Evolutionary conservation across 2,329 filamentous ascomycete genomes (phyloP), one percentile per base, ranked within the genome.

Genomic region (Davidsoniella neocaledoniae): DNA sequence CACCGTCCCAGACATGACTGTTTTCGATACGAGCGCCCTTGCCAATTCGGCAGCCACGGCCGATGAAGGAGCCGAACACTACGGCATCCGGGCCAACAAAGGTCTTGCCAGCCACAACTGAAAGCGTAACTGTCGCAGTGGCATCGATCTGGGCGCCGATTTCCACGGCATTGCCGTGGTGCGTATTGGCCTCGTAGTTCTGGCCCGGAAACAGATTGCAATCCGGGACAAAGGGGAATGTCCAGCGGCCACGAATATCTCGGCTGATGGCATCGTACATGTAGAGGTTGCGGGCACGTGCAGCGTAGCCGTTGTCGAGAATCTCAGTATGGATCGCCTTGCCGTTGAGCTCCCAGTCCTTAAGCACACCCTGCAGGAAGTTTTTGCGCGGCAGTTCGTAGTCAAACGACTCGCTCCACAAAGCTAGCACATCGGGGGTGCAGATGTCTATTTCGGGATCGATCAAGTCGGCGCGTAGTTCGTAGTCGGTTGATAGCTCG

Each of bases 371-470:
- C 61, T 88, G 85, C 36, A 98, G 66, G 58, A 94, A 95, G 59
- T 94, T 86, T 58, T 81, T 82, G 49, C 88, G 77, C 1, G 90
- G 86, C 6, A 87, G 74, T 62, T 95, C 87, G 63, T 94, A 96
- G 63, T 98, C 90, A 59, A 96, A 98, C 61, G 88, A 94, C 65
- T 98, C 91, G 7, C 87, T 91, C 86, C 91, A 98, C 51, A 96
- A 68, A 6, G 88, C 88, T 41, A 96, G 74, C 7, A 95, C 88
- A 60, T 96, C 91, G 0, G 90, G 88, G 1, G 91, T 96, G 65
- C 90, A 96, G 55, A 98, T 96, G 62, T 98, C 91, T 59, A 98
- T 91, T 48, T 86, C 84, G 57, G 86, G 88, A 63, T 98, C 91
- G 54, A 96, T 83, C 52, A 98, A 68, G 64, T 98, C 90, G 55